Percentiles rank a stretch among this genome's conserved stretches.
Evolutionary conservation across 306 rosid genomes (phyloP).

Genomic region (Vicia faba): DNA sequence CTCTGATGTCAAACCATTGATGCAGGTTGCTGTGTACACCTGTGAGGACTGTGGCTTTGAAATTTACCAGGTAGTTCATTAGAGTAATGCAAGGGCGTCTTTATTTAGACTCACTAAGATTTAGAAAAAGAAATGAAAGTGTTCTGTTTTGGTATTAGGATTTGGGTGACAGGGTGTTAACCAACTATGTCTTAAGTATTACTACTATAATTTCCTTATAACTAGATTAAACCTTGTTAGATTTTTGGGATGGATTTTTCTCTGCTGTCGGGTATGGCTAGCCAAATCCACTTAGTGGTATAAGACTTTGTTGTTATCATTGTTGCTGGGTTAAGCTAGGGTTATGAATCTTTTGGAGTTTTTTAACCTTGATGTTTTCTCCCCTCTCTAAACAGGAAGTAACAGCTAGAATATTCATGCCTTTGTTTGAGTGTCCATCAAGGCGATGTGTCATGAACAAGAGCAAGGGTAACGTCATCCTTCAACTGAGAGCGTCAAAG

Average conservation of each 20-base stretch:
- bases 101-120: background rate
- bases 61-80: constrained; percentile 85
- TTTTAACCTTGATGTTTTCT: constrained; percentile 28
- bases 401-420: constrained; percentile 95
- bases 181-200: background rate
- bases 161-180: constrained; percentile 6
- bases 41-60: constrained; percentile 99
- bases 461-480: constrained; percentile 80
- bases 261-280: background rate
- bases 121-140: constrained; percentile 14
- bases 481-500: constrained; percentile 95
- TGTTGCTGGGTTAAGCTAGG: background rate
- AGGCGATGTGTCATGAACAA: constrained; percentile 67
- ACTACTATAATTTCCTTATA: background rate
- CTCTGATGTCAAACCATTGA: constrained; percentile 96
- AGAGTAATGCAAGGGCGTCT: constrained; percentile 11
- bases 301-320: too few relatives aligned
- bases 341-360: constrained; percentile 1
- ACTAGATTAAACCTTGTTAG: background rate
- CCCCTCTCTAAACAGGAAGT: constrained; percentile 72
- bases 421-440: constrained; percentile 88
- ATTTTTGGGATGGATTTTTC: constrained; percentile 5
- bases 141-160: background rate
- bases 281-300: too few relatives aligned
- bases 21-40: constrained; percentile 97